Base-by-base conservation (phyloP, 768 basidiomycete species). In the Suillus subalutaceus region DNA sequence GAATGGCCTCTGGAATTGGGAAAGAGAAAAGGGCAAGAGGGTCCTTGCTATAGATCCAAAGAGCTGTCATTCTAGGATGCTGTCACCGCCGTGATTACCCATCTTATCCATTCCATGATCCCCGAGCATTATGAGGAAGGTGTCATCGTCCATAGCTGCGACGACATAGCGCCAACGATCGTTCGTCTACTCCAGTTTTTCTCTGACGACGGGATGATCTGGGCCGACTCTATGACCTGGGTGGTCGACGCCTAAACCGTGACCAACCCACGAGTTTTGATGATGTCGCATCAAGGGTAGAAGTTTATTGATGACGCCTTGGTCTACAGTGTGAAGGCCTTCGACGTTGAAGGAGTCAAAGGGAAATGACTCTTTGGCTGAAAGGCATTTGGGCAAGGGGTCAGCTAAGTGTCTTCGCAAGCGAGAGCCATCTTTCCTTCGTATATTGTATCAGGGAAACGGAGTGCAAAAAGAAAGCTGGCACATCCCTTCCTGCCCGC, bases 281-380 rank as follows among this genome's bases (percentile, higher is more conserved):
- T 72, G 65, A 48, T 84, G 78, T 62, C 83, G 80, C 5, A 98
- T 83, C 26, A 95, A 84, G 0, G 94, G 94, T 69, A 96, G 35
- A 88, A 98, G 81, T 71, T 98, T 89, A 16, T 80, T 71, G 43
- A 92, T 90, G 64, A 99, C 96, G 12, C 96, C 97, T 60, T 91
- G 83, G 72, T 99, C 97, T 57, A 99, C 97, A 0, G 93, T 91
- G 72, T 99, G 95, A 3, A 99, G 83, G 75, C 99, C 97, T 76
- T 99, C 97, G 67, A 99, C 96, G 76, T 99, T 96, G 84, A 99
- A 99, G 0, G 95, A 97, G 77, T 97, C 96, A 40, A n/a, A n/a
- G n/a, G n/a, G n/a, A n/a, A n/a, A n/a, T n/a, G n/a, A n/a, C n/a
- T n/a, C n/a, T n/a, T n/a, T n/a, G n/a, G n/a, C n/a, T n/a, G n/a